Percentiles rank a stretch among this genome's conserved stretches.
phyloP scores from a whole-genome alignment of 2,329 filamentous ascomycete species.

The Colletotrichum tanaceti region DNA sequence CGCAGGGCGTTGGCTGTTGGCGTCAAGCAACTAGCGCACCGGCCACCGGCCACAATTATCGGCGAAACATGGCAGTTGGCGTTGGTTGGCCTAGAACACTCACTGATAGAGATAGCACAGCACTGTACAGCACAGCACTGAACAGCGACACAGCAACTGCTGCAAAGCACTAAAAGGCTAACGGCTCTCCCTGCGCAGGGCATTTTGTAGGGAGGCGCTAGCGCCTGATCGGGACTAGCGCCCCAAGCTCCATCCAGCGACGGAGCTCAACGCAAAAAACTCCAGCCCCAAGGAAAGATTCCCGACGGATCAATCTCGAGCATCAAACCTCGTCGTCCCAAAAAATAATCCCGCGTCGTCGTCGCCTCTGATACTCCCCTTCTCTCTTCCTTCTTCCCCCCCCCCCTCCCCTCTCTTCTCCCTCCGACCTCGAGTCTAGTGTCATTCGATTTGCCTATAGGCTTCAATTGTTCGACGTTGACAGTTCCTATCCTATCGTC shows the following conservation, averaged over 20 bases:
- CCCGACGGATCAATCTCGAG: slow-evolving; percentile 46
- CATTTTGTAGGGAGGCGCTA: slow-evolving; percentile 43
- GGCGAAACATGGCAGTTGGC: slow-evolving; percentile 15
- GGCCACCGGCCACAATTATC: slow-evolving; percentile 33
- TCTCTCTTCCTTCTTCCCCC: slow-evolving; percentile 16
- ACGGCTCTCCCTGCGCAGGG: slow-evolving; percentile 36
- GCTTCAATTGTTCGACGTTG: slow-evolving; percentile 39
- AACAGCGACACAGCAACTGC: no score
- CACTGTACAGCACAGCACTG: background rate
- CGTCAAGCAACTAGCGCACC: slow-evolving; percentile 16
- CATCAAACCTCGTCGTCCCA: slow-evolving; percentile 45
- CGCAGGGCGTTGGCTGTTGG: slow-evolving; percentile 2
- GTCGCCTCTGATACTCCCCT: slow-evolving; percentile 41
- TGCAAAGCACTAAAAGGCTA: background rate
- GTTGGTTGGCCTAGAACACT: background rate
- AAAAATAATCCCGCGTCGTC: slow-evolving; percentile 48
- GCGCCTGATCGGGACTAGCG: slow-evolving; percentile 49
- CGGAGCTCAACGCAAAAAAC: slow-evolving; percentile 58
- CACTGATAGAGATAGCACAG: background rate
- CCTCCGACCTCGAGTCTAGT: slow-evolving; percentile 39
- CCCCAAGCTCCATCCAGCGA: slow-evolving; percentile 49
- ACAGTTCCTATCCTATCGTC: slow-evolving; percentile 27
- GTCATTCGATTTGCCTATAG: slow-evolving; percentile 33
- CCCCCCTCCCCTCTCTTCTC: slow-evolving; percentile 34
- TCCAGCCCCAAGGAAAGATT: slow-evolving; percentile 54